Conservation (phyloP, 257 asterid species). For the Paraleonurus japonicus region DNA sequence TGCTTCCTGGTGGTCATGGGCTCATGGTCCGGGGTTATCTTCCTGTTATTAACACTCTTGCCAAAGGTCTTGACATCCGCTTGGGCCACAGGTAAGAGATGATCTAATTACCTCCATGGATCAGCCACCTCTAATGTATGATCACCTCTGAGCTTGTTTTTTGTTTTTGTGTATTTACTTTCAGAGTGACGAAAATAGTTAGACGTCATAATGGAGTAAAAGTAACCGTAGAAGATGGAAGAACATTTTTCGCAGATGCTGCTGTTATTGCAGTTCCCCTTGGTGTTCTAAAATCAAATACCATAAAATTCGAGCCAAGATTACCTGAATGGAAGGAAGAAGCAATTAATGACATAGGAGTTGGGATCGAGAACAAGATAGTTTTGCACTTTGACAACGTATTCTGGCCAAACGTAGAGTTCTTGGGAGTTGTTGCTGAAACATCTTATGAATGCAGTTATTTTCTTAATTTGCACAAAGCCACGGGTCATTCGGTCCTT, state of each 20-base stretch:
- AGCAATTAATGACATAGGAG: slow-evolving; percentile 81
- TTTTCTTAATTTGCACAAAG: slow-evolving; percentile 95
- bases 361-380: slow-evolving; percentile 97
- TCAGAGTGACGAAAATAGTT: slow-evolving; percentile 71
- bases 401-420: slow-evolving; percentile 98
- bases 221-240: slow-evolving; percentile 85
- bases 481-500: slow-evolving; percentile 86
- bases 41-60: slow-evolving; percentile 90
- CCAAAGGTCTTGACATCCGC: slow-evolving; percentile 91
- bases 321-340: slow-evolving; percentile 94
- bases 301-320: slow-evolving; percentile 76
- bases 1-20: slow-evolving; percentile 99
- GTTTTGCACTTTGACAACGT: slow-evolving; percentile 71
- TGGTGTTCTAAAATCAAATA: slow-evolving; percentile 82
- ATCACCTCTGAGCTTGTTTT: background rate
- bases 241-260: slow-evolving; percentile 85
- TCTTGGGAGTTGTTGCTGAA: slow-evolving; percentile 91
- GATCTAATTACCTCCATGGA: background rate
- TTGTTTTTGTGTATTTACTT: slow-evolving; percentile 12
- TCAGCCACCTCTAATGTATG: background rate
- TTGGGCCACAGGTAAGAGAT: slow-evolving; percentile 66
- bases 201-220: slow-evolving; percentile 82
- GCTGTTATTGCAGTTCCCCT: slow-evolving; percentile 85
- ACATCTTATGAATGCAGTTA: slow-evolving; percentile 84
- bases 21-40: slow-evolving; percentile 97